Conservation (phyloP, 1,284 basidiomycete genomes). For the Anthracocystis panici-leucophaei region DNA sequence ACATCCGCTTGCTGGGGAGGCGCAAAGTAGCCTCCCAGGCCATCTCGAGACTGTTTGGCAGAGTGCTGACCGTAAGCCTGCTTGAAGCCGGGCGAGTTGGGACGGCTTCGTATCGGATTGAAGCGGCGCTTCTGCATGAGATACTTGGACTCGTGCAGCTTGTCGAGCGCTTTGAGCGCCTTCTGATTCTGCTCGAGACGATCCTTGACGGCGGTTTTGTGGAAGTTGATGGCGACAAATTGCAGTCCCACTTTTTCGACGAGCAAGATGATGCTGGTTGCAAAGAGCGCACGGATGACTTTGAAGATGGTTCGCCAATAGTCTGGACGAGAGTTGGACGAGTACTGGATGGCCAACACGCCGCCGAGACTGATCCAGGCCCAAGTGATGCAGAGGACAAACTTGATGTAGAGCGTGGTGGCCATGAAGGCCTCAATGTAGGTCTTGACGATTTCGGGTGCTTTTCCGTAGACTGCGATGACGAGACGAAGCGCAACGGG, state of each 20-base stretch:
- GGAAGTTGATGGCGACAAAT: conserved; percentile 65
- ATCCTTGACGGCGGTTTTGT: conserved; percentile 66
- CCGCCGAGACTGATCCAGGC: conserved; percentile 67
- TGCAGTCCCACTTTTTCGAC: conserved; percentile 62
- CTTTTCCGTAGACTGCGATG: conserved; percentile 61
- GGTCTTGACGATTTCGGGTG: conserved; percentile 60
- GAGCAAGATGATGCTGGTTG: conserved; percentile 57
- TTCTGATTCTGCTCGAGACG: conserved; percentile 61
- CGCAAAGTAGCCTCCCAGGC: conserved; percentile 56
- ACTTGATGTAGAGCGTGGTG: conserved; percentile 58
- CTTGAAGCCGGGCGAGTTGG: conserved; percentile 55
- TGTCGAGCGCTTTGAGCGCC: conserved; percentile 63
- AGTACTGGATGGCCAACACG: conserved; percentile 52
- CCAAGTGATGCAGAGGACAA: conserved; percentile 66
- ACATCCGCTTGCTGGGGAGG: conserved; percentile 30
- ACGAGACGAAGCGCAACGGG: conserved; percentile 50
- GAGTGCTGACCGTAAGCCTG: conserved; percentile 33
- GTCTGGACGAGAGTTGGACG: conserved; percentile 27
- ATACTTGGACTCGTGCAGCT: conserved; percentile 64
- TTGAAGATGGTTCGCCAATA: conserved; percentile 60
- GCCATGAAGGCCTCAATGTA: conserved; percentile 62
- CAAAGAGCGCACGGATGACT: conserved; percentile 59
- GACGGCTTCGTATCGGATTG: conserved; percentile 52
- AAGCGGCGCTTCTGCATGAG: conserved; percentile 49
- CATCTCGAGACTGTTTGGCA: conserved; percentile 53